phyloP scores from a whole-genome alignment of 2,329 filamentous ascomycete species.

The Fusarium xyrophilum region DNA sequence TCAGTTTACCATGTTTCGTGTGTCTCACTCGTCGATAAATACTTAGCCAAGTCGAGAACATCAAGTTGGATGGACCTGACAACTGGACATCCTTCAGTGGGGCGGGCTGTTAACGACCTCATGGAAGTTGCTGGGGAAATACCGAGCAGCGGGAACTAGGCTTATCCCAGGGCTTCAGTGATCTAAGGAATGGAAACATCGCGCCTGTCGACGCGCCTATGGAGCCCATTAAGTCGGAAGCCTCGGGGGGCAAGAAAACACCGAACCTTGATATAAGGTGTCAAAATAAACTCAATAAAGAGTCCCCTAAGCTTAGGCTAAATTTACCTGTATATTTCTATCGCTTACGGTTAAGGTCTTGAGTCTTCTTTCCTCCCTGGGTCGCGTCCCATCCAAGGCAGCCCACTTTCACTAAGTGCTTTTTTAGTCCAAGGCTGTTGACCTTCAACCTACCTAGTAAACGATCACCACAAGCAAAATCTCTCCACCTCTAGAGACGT shows the following conservation, averaged over 20 bases:
- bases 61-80: background rate
- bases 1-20: background rate
- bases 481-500: slow-evolving; percentile 24
- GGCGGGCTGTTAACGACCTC: slow-evolving; percentile 7
- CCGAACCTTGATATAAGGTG: too few species aligned
- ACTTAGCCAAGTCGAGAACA: background rate
- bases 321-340: too few species aligned
- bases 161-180: slow-evolving; percentile 16
- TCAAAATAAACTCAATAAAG: too few species aligned
- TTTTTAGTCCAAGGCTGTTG: background rate
- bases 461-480: slow-evolving; percentile 19
- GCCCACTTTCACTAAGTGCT: background rate
- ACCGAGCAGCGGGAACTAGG: slow-evolving; percentile 25
- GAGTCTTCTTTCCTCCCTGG: too few species aligned
- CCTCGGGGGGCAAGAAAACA: too few species aligned
- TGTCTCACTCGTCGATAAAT: background rate
- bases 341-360: too few species aligned
- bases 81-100: background rate
- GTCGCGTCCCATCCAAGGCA: slow-evolving; percentile 15
- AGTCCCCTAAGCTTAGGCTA: too few species aligned
- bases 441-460: background rate
- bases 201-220: slow-evolving; percentile 31
- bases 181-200: slow-evolving; percentile 12
- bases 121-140: slow-evolving; percentile 36
- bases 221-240: slow-evolving; percentile 5